A percentile compares a stretch with the other conserved stretches of the same genome.
Evolutionary conservation across 169 alveolate genomes (phyloP).

Genomic region (Plasmodium gaboni): DNA sequence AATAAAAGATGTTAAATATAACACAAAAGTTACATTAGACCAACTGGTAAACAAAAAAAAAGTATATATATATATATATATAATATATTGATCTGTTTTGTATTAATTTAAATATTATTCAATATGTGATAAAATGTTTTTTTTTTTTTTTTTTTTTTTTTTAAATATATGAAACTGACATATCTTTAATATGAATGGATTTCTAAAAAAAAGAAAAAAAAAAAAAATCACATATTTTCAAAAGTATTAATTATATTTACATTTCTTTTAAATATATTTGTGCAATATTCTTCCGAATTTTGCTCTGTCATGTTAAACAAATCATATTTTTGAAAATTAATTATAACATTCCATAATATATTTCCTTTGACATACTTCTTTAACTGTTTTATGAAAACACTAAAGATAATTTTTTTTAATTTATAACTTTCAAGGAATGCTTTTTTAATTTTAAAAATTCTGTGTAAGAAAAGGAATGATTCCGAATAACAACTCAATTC

Average conservation of each 20-base stretch:
- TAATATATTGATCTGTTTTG: too few species aligned
- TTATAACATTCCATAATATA: conserved; percentile 38
- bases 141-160: neutral
- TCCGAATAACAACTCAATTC: conserved; percentile 76
- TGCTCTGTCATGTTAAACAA: conserved; percentile 59
- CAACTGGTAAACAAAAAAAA: too few species aligned
- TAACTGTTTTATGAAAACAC: conserved; percentile 61
- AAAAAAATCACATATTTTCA: conserved; percentile 24
- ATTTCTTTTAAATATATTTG: conserved; percentile 43
- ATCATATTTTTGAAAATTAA: conserved; percentile 49
- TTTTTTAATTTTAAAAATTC: conserved; percentile 67
- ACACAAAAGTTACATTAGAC: too few species aligned
- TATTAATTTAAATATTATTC: too few species aligned
- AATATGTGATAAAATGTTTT: neutral
- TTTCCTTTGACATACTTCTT: conserved; percentile 43
- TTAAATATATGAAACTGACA: neutral
- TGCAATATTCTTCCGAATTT: conserved; percentile 33
- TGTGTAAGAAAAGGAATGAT: conserved; percentile 54
- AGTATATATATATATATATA: too few species aligned
- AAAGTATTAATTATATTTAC: conserved; percentile 24
- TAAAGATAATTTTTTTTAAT: conserved; percentile 59
- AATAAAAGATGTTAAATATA: too few species aligned
- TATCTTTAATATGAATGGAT: neutral
- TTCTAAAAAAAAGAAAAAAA: neutral
- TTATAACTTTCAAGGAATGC: conserved; percentile 65